Base-by-base conservation (phyloP, 805 yeast genomes). In the Zygoascus bituminiphila region DNA sequence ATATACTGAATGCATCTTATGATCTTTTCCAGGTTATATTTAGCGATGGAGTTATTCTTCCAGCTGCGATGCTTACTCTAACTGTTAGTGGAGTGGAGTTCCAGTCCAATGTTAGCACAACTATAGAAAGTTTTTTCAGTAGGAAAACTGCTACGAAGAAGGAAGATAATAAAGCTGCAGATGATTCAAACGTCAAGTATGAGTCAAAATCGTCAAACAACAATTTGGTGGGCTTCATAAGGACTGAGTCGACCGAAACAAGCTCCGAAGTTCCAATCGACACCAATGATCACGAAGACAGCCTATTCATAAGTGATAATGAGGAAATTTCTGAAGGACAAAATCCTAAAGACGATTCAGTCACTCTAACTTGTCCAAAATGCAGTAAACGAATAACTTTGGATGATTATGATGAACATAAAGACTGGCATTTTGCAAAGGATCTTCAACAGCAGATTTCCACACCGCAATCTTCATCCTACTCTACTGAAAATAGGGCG, bases 341-440 rank as follows among this genome's bases (percentile, higher is more conserved):
- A 12, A 12, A 12, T 4, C 14, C 40, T 35, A 24, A 19, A 15
- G 38, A 24, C 26, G 40, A 33, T 14, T 44, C 23, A 25, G 44
- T 25, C 23, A 36, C 47, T 17, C 19, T 47, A 19, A 45, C 40
- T 5, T 70, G 74, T 31, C 54, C 51, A 1, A 49, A 55, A 21
- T 70, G 73, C 46, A 44, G 51, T 5, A 43, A 45, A 20, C 15
- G 24, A 2, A 47, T 68, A n/a, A 31, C 48, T 0, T 9, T 36
- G 1, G 50, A 40, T 1, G 51, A 57, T 4, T 44, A 50, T 19
- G 55, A 47, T 6, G 72, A 69, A 44, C 74, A 70, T 48, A 47
- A 46, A 9, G 74, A 70, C 46, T 70, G 70, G 69, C 74, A 70
- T 40, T 59, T 61, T 46, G 74, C 74, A 5, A 51, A 50, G 43